Evolutionary conservation across 345 rosid species (phyloP).

Genomic region (Syzygium oleosum): DNA sequence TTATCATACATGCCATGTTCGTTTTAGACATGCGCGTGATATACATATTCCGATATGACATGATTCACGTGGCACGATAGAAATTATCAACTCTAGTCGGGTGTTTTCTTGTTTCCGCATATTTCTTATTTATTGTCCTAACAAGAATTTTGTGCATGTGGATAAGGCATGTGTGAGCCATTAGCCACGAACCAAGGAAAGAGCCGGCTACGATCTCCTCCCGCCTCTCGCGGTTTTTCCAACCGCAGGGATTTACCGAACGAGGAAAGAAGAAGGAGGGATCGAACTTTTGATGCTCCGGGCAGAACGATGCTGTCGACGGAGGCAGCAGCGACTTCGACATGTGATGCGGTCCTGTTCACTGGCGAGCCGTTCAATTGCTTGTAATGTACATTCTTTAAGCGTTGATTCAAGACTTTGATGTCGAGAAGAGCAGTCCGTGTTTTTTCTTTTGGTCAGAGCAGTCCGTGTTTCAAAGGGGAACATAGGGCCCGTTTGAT

Average conservation of each 20-base stretch:
- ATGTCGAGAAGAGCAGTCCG: neutral
- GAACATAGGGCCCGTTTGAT: no score
- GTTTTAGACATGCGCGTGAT: accelerated
- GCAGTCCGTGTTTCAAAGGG: neutral
- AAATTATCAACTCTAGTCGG: accelerated
- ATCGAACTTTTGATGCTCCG: neutral
- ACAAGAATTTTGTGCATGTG: neutral
- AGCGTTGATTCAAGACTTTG: neutral
- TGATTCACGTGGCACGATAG: accelerated
- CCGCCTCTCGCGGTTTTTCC: neutral
- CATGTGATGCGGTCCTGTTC: neutral
- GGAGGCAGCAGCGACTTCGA: neutral
- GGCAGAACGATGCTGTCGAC: neutral
- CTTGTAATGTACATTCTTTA: neutral
- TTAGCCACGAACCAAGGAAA: neutral
- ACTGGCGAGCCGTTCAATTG: neutral
- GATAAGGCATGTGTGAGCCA: neutral
- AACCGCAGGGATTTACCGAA: neutral
- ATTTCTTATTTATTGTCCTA: neutral
- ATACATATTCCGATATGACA: neutral
- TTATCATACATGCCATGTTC: neutral
- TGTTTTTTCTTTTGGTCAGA: no score
- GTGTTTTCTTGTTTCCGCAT: neutral
- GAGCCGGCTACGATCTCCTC: neutral
- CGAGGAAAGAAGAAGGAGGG: neutral